Base-by-base conservation (phyloP, 1,284 basidiomycete species). In the Melanopsichium pennsylvanicum region DNA sequence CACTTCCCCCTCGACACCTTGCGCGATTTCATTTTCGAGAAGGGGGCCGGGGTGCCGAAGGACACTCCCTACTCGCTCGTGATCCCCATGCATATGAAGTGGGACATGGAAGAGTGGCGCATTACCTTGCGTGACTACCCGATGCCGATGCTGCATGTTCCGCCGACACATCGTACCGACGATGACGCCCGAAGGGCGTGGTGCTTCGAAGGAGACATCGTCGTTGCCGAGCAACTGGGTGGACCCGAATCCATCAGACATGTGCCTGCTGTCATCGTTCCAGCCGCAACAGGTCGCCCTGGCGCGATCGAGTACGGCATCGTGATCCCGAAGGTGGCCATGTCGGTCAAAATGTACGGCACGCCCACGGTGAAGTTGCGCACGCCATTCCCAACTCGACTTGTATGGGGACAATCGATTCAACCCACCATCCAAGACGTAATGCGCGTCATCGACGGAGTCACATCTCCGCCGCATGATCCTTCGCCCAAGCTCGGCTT, bases 281-380 rank as follows among this genome's bases (percentile, higher is more conserved):
- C 76, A 5, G 78, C 75, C 5, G 62, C 75, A 1, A 72, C 73
- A 3, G 76, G 87, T 33, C 56, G 46, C 12, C 36, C 51, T 12
- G 87, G 86, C 16, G 85, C 87, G 18, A 80, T 83, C 4, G 84
- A 87, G 9, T 86, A 94, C 46, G 83, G 84, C 5, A 83, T 96
- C 19, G 79, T 84, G 32, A 86, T 97, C 26, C 92, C 93, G 0
- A 97, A 95, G 81, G 93, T 93, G 0, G 89, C 93, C 54, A 95
- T 95, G 90, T 90, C 94, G 0, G 89, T 94, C 74, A 97, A 97
- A 82, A 90, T 89, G 19, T 97, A 95, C 78, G 91, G 92, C 3
- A 86, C 87, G 36, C 74, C 79, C 5, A 63, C 55, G 0, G 90
- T 93, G 4, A 83, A 83, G 23, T 85, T 97, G 70, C 85, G 86